Evolutionary conservation across 352 stramenopile species (phyloP).

Genomic region (Pythium brassicae): DNA sequence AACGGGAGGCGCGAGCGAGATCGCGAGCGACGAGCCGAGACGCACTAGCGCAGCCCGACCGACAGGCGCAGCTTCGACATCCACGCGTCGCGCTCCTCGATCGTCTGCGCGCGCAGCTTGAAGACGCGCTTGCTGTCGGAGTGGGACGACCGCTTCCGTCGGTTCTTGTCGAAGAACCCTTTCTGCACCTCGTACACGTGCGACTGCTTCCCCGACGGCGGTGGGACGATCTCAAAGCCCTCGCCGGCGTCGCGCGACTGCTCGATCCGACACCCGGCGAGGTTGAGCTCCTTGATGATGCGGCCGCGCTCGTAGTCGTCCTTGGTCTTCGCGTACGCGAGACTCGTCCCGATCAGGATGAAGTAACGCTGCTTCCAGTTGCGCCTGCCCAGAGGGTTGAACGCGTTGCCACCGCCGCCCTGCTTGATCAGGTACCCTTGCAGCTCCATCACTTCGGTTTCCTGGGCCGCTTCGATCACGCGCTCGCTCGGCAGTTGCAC

Average conservation of each 20-base stretch:
- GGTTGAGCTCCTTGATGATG: conserved; percentile 82
- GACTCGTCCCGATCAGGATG: conserved; percentile 58
- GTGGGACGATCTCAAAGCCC: conserved; percentile 80
- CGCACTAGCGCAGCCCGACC: conserved; percentile 30
- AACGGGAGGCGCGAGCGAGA: not conserved
- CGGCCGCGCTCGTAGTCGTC: conserved; percentile 84
- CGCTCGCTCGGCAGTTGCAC: conserved; percentile 75
- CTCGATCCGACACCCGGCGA: conserved; percentile 77
- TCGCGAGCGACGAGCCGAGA: not conserved
- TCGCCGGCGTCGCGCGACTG: conserved; percentile 71
- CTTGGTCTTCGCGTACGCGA: conserved; percentile 83
- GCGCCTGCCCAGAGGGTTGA: conserved; percentile 73
- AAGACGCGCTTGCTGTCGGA: conserved; percentile 74
- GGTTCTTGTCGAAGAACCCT: conserved; percentile 80
- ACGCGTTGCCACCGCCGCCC: conserved; percentile 66
- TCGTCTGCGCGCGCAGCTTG: conserved; percentile 77
- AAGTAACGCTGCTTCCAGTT: conserved; percentile 90
- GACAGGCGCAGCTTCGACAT: conserved; percentile 69
- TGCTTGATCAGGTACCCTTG: conserved; percentile 88
- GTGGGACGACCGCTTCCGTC: conserved; percentile 64
- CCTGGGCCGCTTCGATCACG: conserved; percentile 73
- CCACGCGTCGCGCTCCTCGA: conserved; percentile 81
- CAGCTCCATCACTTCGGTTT: conserved; percentile 51
- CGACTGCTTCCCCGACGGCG: conserved; percentile 34
- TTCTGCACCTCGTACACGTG: conserved; percentile 75